Evolutionary conservation across 371 early-diverging fungal species (phyloP).

Genomic region (Syncephalastrum sp.): DNA sequence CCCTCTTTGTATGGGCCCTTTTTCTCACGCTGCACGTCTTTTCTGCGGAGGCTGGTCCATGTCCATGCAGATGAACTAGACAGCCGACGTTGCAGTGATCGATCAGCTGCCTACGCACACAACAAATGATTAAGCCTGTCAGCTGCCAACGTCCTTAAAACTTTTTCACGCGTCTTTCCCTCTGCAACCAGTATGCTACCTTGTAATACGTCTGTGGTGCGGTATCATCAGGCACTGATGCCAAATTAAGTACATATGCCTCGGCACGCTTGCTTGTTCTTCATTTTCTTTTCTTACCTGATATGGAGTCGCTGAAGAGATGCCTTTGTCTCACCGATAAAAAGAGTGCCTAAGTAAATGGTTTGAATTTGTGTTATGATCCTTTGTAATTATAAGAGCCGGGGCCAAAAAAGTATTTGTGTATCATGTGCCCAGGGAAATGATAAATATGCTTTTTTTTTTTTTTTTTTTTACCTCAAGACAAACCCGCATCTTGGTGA

Average conservation of each 20-base stretch:
- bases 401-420: background rate
- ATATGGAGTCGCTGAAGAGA: conserved; percentile 8
- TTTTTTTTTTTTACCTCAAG: conserved; percentile 3
- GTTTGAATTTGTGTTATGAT: background rate
- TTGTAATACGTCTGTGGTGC: too few species aligned
- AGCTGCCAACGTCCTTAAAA: background rate
- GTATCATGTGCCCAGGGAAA: background rate
- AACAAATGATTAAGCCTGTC: background rate
- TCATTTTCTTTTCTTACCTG: background rate
- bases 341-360: conserved; percentile 6
- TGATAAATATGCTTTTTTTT: background rate
- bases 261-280: too few species aligned
- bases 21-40: conserved; percentile 16
- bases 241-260: conserved; percentile 2
- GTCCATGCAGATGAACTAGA: conserved; percentile 9
- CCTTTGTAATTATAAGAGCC: background rate
- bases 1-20: conserved; percentile 26
- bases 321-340: conserved; percentile 7
- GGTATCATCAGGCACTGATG: too few species aligned
- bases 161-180: conserved; percentile 4
- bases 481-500: conserved; percentile 1
- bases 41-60: conserved; percentile 20
- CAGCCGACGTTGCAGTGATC: conserved; percentile 4
- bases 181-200: background rate
- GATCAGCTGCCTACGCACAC: background rate